Evolutionary conservation across 2,329 filamentous ascomycete species (phyloP).

Genomic region (Remersonia thermophila): DNA sequence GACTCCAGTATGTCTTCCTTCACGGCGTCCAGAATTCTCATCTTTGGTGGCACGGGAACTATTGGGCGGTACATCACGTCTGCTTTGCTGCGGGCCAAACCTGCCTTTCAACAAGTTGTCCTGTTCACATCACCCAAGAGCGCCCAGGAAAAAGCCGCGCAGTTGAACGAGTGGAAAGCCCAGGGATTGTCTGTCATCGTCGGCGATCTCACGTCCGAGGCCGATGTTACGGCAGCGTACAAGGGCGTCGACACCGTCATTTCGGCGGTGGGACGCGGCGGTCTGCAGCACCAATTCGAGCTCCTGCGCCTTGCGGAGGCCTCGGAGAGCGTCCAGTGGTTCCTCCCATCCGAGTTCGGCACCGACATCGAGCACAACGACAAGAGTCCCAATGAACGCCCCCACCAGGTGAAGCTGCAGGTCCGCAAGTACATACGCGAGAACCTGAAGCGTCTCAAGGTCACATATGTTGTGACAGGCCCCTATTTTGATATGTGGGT

Average conservation of each 20-base stretch:
- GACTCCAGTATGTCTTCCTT: constrained; percentile 12
- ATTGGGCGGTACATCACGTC: constrained; percentile 31
- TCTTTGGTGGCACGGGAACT: constrained; percentile 30
- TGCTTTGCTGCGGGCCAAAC: constrained; percentile 24
- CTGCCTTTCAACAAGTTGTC: constrained; percentile 23
- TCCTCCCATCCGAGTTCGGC: constrained; percentile 57
- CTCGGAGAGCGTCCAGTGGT: constrained; percentile 42
- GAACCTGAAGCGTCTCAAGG: constrained; percentile 38
- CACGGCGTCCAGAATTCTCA: constrained; percentile 19
- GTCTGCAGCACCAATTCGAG: constrained; percentile 46
- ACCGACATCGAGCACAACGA: constrained; percentile 50
- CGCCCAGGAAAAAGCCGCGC: constrained; percentile 34
- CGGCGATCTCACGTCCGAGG: constrained; percentile 39
- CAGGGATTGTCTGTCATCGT: constrained; percentile 41
- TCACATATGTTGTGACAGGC: constrained; percentile 59
- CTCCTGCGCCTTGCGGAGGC: constrained; percentile 49
- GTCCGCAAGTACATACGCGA: constrained; percentile 49
- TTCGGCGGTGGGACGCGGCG: constrained; percentile 51
- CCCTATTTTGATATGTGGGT: constrained; percentile 57
- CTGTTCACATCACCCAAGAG: constrained; percentile 36
- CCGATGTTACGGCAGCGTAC: constrained; percentile 45
- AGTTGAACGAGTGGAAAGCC: constrained; percentile 30
- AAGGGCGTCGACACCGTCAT: constrained; percentile 51
- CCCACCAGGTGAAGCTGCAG: constrained; percentile 58
- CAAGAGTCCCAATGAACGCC: constrained; percentile 45